A percentile compares a stretch with the other conserved stretches of the same genome.
Conservation (phyloP, 257 asterid species). For the Solanum phureja region DNA sequence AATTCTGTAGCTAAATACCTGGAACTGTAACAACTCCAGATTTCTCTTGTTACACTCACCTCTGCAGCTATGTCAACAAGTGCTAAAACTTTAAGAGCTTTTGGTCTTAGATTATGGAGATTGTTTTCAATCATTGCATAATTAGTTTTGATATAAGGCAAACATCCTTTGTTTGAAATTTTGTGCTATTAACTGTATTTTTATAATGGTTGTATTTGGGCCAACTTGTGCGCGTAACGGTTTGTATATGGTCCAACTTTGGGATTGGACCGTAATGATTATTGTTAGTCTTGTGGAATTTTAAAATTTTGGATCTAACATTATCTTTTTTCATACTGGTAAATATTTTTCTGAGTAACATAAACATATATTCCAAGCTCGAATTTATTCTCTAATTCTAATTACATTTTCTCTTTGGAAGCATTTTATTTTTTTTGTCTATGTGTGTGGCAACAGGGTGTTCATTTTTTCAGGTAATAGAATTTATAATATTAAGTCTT, state of each 20-base stretch:
- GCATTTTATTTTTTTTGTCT: neutral
- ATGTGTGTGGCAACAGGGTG: fast-evolving
- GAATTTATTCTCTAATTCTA: too few relatives aligned
- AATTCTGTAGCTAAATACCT: neutral
- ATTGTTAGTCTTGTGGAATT: neutral
- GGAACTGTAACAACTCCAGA: neutral
- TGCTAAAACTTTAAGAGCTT: neutral
- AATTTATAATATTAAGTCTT: too few relatives aligned
- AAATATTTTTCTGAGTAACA: too few relatives aligned
- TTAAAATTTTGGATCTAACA: neutral
- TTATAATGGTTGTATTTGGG: neutral
- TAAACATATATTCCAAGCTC: too few relatives aligned
- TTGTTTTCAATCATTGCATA: neutral
- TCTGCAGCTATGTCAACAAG: neutral
- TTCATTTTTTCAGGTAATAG: too few relatives aligned
- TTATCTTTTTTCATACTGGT: neutral
- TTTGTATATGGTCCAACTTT: neutral
- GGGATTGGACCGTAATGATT: neutral
- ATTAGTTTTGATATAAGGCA: neutral
- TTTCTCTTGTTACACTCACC: neutral
- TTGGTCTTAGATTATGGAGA: neutral
- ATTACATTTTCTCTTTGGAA: neutral
- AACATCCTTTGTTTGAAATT: neutral
- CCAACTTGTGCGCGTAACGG: neutral
- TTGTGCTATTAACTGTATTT: neutral